These are phyloP conservation scores for Triadica sebifera DNA, from an alignment of 345 rosid species.

Conservation along the genomic window DNA sequence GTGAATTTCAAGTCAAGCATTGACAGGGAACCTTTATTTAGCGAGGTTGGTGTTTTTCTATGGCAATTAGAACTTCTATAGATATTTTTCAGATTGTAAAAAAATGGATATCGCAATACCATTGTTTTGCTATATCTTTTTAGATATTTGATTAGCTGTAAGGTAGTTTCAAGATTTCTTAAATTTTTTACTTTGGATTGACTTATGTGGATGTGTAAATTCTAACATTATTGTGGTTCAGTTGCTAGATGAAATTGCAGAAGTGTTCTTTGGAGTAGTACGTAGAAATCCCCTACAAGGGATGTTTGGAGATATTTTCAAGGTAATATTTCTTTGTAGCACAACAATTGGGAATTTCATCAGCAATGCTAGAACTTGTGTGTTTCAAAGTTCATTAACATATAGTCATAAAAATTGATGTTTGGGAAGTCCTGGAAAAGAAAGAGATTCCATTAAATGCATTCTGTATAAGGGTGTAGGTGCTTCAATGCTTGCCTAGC, in stretches of 20 bases:
- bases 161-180: background rate
- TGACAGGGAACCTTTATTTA: constrained; percentile 81
- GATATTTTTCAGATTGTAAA: background rate
- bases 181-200: background rate
- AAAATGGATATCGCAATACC: background rate
- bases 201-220: background rate
- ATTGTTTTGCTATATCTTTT: too few species aligned
- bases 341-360: background rate
- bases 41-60: constrained; percentile 50
- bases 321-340: constrained; percentile 34
- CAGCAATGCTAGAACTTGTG: background rate
- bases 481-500: background rate
- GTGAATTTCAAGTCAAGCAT: constrained; percentile 59
- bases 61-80: background rate
- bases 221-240: constrained; percentile 38
- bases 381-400: background rate
- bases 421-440: background rate
- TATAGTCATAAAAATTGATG: background rate
- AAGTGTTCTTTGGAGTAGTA: constrained; percentile 72
- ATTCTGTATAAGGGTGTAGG: background rate
- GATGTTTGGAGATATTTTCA: constrained; percentile 82
- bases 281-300: constrained; percentile 85
- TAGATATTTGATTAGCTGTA: background rate
- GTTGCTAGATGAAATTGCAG: constrained; percentile 83
- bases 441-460: background rate